A percentile compares a stretch with the other conserved stretches of the same genome.
Conservation (phyloP, 345 rosid genomes). For the Eucalyptus tenuipes region DNA sequence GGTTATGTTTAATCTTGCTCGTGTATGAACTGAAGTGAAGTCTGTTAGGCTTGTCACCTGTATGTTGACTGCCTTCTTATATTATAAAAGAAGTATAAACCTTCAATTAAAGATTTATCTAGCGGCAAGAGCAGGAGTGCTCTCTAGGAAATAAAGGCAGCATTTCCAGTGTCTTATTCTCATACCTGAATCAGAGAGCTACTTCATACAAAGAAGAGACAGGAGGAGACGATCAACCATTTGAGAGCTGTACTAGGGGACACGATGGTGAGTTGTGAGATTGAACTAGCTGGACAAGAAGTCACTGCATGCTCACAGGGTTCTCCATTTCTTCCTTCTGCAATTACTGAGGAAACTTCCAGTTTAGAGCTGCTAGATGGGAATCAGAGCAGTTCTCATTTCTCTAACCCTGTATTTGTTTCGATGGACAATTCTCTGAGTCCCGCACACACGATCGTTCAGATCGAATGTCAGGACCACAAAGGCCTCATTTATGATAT, state of each 20-base stretch:
- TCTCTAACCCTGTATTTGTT: slow-evolving; percentile 20
- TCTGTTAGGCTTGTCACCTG: background rate
- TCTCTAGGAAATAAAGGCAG: background rate
- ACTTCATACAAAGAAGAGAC: slow-evolving; percentile 35
- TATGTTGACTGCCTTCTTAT: background rate
- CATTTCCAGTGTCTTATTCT: background rate
- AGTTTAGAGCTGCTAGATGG: slow-evolving; percentile 25
- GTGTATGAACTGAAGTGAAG: background rate
- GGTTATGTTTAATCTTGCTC: background rate
- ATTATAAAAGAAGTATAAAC: background rate
- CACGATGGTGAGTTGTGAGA: slow-evolving; percentile 50
- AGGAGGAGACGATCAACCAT: slow-evolving; percentile 23
- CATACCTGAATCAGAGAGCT: slow-evolving; percentile 22
- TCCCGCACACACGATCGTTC: slow-evolving; percentile 50
- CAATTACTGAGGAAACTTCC: slow-evolving; percentile 36
- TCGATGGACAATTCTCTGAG: slow-evolving; percentile 44
- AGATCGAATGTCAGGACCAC: slow-evolving; percentile 52
- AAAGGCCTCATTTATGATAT: slow-evolving; percentile 63
- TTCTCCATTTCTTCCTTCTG: slow-evolving; percentile 42
- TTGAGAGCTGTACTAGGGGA: slow-evolving; percentile 32
- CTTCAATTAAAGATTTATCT: background rate
- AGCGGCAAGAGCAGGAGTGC: background rate
- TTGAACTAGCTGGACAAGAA: slow-evolving; percentile 39
- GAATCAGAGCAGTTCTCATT: slow-evolving; percentile 17
- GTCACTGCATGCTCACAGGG: slow-evolving; percentile 50